Percentiles rank a stretch among this genome's conserved stretches.
Evolutionary conservation across 2,329 filamentous ascomycete species (phyloP).

Genomic region (Didymella exigua): DNA sequence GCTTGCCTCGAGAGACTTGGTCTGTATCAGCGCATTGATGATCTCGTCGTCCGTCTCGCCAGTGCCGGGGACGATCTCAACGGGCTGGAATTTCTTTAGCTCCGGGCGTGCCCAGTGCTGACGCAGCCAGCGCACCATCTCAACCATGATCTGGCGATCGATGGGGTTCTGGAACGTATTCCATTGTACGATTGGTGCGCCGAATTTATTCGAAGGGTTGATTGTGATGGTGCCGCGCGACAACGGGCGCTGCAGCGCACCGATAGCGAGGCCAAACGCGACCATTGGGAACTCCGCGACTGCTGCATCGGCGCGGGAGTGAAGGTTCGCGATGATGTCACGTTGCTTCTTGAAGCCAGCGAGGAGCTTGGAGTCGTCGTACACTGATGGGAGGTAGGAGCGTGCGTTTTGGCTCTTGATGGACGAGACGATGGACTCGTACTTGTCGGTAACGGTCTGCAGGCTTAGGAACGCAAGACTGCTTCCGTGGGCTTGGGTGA

Average conservation of each 20-base stretch:
- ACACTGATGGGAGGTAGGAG: constrained; percentile 25
- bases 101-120: constrained; percentile 39
- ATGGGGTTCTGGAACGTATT: constrained; percentile 45
- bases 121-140: constrained; percentile 46
- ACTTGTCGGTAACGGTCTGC: constrained; percentile 25
- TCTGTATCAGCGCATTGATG: constrained; percentile 19
- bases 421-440: constrained; percentile 23
- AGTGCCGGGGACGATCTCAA: constrained; percentile 38
- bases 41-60: constrained; percentile 38
- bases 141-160: constrained; percentile 44
- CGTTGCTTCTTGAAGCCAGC: constrained; percentile 33
- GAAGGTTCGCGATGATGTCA: constrained; percentile 30
- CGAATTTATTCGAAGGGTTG: constrained; percentile 42
- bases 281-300: constrained; percentile 42
- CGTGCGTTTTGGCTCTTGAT: constrained; percentile 26
- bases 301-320: constrained; percentile 32
- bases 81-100: constrained; percentile 39
- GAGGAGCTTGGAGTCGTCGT: constrained; percentile 24
- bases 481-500: constrained; percentile 33
- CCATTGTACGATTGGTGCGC: constrained; percentile 41
- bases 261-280: constrained; percentile 31
- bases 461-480: constrained; percentile 30
- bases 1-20: constrained; percentile 22
- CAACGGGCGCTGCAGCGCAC: constrained; percentile 29
- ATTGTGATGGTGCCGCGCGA: constrained; percentile 48